These are phyloP conservation scores for Stagonosporopsis tanaceti DNA, from an alignment of 2,329 filamentous ascomycete species.

Conservation along the genomic window DNA sequence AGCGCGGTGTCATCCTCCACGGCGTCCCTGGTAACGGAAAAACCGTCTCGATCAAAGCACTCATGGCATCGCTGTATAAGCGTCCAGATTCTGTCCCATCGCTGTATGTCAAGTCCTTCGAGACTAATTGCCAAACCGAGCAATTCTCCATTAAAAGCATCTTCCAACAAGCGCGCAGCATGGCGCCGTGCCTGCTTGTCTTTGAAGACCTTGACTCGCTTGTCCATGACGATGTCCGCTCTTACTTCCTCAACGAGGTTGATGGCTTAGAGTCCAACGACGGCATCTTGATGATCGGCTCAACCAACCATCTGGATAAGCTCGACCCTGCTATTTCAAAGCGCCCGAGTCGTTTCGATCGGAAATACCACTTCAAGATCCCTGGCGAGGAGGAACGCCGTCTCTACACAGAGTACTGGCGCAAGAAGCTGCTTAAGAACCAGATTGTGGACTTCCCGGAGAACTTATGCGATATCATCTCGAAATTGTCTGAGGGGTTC, in stretches of 20 bases:
- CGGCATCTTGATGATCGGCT: constrained; percentile 72
- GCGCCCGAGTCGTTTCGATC: constrained; percentile 54
- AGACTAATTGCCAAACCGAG: constrained; percentile 59
- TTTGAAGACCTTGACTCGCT: constrained; percentile 75
- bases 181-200: constrained; percentile 72
- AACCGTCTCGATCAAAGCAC: constrained; percentile 73
- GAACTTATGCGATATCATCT: constrained; percentile 43
- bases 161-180: constrained; percentile 62
- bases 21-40: constrained; percentile 72
- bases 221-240: constrained; percentile 65
- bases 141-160: constrained; percentile 54
- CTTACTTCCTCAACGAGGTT: constrained; percentile 75
- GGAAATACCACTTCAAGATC: constrained; percentile 55
- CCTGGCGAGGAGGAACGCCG: constrained; percentile 46
- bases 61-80: constrained; percentile 67
- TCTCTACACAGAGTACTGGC: constrained; percentile 54
- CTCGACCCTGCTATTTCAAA: constrained; percentile 68
- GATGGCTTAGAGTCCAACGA: constrained; percentile 73
- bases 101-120: constrained; percentile 60
- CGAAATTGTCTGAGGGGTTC: constrained; percentile 50
- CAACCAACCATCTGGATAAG: constrained; percentile 68
- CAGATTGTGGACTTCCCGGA: constrained; percentile 48
- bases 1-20: constrained; percentile 56
- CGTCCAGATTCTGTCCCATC: constrained; percentile 62
- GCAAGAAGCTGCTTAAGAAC: constrained; percentile 45